Evolutionary conservation across 2,329 filamentous ascomycete species (phyloP), one percentile per base, ranked within the genome.

Genomic region (Exophiala bonariae): DNA sequence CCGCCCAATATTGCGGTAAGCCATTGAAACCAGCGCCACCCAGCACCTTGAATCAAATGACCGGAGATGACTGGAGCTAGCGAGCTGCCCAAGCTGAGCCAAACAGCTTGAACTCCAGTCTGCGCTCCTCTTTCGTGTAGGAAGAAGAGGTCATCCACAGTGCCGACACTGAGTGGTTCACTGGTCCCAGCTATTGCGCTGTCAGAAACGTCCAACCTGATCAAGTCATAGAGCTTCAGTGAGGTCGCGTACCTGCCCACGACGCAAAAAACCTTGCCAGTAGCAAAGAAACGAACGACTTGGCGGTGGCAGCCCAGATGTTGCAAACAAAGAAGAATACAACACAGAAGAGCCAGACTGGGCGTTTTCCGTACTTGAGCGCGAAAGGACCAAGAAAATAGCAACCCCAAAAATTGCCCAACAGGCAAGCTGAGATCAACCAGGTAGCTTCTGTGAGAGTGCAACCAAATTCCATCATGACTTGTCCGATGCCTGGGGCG

Each of bases 121-220:
- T 66, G 43, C 1, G 44, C 11, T 14, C 76, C 77, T 42, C 79
- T 66, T 56, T 82, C 74, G 50, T 82, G 78, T 13, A 81, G 63
- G 58, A 79, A 81, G 62, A 80, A 81, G 22, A 80, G 61, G 52
- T 81, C 78, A 2, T 76, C 66, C 36, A 80, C 77, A 1, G 75
- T 78, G 6, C 77, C 64, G 0, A 76, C 77, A 1, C 74, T 66
- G 3, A 70, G 49, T 49, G 62, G 66, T 49, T 82, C 78, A 2
- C 73, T 77, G 6, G 77, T 74, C 2, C 78, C 78, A 1, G 76
- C 68, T 1, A 72, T 76, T 28, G 79, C 70, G 2, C 78, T 78
- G 14, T 13, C 33, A 36, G 33, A 17, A 17, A 36, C 18, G 10
- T 36, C 33, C 14, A 37, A n/a, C n/a, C n/a, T n/a, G n/a, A n/a